These are phyloP conservation scores for Salvia rosmarinus DNA, from an alignment of 257 asterid genomes.

Conservation along the genomic window DNA sequence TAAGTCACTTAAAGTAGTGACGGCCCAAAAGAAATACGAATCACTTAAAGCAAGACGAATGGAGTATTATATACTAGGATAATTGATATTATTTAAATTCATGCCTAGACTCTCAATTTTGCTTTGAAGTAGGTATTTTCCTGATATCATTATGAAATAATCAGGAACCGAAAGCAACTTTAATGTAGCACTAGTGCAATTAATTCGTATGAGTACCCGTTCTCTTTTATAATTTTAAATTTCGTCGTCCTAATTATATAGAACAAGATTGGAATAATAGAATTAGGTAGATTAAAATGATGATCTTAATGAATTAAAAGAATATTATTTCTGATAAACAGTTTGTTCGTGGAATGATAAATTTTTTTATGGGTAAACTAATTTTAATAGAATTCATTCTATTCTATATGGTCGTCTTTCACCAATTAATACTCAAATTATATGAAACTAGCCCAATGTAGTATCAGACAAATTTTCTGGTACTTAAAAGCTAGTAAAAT, in stretches of 20 bases:
- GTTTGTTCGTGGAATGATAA: not conserved
- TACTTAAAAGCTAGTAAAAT: too few species aligned
- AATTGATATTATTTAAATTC: not conserved
- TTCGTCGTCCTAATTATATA: not conserved
- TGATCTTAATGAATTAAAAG: not conserved
- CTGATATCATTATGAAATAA: slow-evolving; percentile 26
- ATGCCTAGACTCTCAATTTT: slow-evolving; percentile 19
- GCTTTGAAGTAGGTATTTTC: slow-evolving; percentile 31
- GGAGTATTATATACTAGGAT: not conserved
- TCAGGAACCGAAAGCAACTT: not conserved
- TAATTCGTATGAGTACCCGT: not conserved
- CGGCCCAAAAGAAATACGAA: too few species aligned
- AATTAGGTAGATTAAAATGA: not conserved
- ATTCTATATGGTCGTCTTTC: too few species aligned
- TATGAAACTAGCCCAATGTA: too few species aligned
- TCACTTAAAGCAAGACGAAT: too few species aligned
- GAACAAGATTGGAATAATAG: not conserved
- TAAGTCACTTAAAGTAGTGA: too few species aligned
- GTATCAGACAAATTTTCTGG: too few species aligned
- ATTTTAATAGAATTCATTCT: too few species aligned
- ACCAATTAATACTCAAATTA: too few species aligned
- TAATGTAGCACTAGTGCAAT: not conserved
- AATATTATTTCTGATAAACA: not conserved
- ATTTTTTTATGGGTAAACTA: too few species aligned
- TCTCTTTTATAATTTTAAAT: not conserved